Conservation (phyloP, 1,284 basidiomycete species). For the Pascua guehoae region DNA sequence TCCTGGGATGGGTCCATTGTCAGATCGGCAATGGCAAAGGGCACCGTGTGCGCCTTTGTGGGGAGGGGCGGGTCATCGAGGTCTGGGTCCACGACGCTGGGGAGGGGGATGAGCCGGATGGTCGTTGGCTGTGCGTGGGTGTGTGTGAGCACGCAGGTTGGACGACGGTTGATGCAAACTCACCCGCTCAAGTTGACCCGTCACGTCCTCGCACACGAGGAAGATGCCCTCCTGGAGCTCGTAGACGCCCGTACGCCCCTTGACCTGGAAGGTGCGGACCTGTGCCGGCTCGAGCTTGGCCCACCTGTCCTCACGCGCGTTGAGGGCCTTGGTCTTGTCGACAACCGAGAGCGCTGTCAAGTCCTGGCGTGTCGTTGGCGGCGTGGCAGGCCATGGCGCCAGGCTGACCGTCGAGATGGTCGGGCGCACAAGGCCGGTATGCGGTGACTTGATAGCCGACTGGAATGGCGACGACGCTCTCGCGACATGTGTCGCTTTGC, state of each 20-base stretch:
- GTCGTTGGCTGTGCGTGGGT: slow-evolving; percentile 22
- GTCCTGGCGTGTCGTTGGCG: slow-evolving; percentile 10
- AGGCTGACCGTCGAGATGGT: slow-evolving; percentile 18
- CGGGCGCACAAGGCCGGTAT: slow-evolving; percentile 15
- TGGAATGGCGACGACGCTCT: no score
- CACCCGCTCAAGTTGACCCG: slow-evolving; percentile 19
- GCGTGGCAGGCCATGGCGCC: slow-evolving; percentile 18
- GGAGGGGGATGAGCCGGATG: slow-evolving; percentile 42
- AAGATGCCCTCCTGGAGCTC: slow-evolving; percentile 49
- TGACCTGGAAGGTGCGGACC: slow-evolving; percentile 22
- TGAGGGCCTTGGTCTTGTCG: slow-evolving; percentile 28
- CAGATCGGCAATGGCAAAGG: slow-evolving; percentile 44
- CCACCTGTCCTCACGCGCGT: slow-evolving; percentile 34
- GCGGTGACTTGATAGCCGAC: slow-evolving; percentile 17
- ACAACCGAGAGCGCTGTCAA: slow-evolving; percentile 13
- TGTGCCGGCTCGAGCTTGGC: slow-evolving; percentile 22
- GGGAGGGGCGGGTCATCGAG: slow-evolving; percentile 26
- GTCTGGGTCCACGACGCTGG: slow-evolving; percentile 36
- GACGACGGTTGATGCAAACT: background rate
- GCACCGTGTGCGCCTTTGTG: slow-evolving; percentile 22
- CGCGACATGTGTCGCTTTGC: background rate
- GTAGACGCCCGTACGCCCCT: slow-evolving; percentile 44
- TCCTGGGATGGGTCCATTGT: slow-evolving; percentile 50
- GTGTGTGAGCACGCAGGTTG: background rate
- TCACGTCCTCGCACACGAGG: slow-evolving; percentile 40